These are phyloP conservation scores for Fusarium sp. DNA, from an alignment of 2,329 filamentous ascomycete genomes.

Conservation along the genomic window DNA sequence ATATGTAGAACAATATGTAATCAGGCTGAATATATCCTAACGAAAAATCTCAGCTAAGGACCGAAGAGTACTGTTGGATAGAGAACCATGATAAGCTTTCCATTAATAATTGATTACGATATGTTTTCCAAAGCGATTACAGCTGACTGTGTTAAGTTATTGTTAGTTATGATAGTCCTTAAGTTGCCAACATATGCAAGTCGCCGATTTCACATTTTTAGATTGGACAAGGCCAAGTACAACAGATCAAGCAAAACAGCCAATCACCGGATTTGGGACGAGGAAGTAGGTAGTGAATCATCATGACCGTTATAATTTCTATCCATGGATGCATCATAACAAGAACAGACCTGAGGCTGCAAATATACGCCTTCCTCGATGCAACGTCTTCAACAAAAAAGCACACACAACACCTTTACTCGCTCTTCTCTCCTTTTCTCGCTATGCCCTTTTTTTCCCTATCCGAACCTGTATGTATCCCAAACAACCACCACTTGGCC, in stretches of 20 bases:
- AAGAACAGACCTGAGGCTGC: conserved; percentile 21
- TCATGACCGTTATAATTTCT: conserved; percentile 40
- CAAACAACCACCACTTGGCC: conserved; percentile 24
- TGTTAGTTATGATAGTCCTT: neutral
- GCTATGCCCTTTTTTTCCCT: conserved; percentile 27
- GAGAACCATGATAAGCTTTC: neutral
- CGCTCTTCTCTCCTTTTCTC: conserved; percentile 32
- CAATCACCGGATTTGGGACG: neutral
- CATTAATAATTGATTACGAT: neutral
- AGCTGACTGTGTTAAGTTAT: no score
- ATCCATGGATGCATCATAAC: conserved; percentile 38
- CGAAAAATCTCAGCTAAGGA: neutral
- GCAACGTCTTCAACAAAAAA: conserved; percentile 22
- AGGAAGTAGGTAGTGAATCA: conserved; percentile 27
- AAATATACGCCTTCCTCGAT: conserved; percentile 33
- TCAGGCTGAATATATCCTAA: neutral
- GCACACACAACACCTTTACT: conserved; percentile 13
- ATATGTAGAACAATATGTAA: neutral
- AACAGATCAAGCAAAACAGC: neutral
- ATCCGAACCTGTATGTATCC: conserved; percentile 41
- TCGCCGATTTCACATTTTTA: neutral
- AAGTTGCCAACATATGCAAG: neutral
- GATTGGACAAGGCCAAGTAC: neutral
- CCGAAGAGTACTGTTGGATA: neutral
- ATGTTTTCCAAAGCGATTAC: neutral